phyloP scores from a whole-genome alignment of 1,139 yeast species.

The Blastobotrys apis region DNA sequence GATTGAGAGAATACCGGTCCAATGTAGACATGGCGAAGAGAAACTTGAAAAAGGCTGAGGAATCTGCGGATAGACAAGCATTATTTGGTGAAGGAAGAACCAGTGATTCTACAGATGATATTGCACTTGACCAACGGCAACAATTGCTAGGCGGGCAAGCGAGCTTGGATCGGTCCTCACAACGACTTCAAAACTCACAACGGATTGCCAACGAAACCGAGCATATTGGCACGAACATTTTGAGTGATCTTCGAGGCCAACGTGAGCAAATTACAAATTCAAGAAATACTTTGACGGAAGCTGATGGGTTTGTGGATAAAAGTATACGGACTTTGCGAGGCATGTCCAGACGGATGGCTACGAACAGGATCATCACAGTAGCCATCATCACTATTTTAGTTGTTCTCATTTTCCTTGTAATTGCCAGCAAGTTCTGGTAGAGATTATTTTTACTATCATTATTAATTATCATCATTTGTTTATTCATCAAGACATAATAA shows the following conservation, averaged over 20 bases:
- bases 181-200: slow-evolving; percentile 81
- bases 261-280: slow-evolving; percentile 87
- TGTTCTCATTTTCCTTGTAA: slow-evolving; percentile 73
- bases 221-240: slow-evolving; percentile 81
- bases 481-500: no score
- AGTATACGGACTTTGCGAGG: slow-evolving; percentile 80
- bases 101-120: slow-evolving; percentile 35
- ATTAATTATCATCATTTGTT: background rate
- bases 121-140: slow-evolving; percentile 69
- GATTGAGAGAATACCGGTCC: slow-evolving; percentile 60
- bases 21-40: slow-evolving; percentile 58
- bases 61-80: slow-evolving; percentile 61
- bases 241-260: slow-evolving; percentile 86
- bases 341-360: slow-evolving; percentile 93
- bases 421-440: slow-evolving; percentile 79
- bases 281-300: slow-evolving; percentile 78
- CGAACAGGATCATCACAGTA: slow-evolving; percentile 86
- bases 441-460: no score
- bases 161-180: slow-evolving; percentile 75
- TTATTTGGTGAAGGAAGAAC: slow-evolving; percentile 55
- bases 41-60: slow-evolving; percentile 38
- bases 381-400: slow-evolving; percentile 92
- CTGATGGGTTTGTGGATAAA: slow-evolving; percentile 89
- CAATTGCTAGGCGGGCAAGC: slow-evolving; percentile 76
- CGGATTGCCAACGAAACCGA: slow-evolving; percentile 92